Conservation (phyloP, 257 asterid genomes). For the Catharanthus roseus region DNA sequence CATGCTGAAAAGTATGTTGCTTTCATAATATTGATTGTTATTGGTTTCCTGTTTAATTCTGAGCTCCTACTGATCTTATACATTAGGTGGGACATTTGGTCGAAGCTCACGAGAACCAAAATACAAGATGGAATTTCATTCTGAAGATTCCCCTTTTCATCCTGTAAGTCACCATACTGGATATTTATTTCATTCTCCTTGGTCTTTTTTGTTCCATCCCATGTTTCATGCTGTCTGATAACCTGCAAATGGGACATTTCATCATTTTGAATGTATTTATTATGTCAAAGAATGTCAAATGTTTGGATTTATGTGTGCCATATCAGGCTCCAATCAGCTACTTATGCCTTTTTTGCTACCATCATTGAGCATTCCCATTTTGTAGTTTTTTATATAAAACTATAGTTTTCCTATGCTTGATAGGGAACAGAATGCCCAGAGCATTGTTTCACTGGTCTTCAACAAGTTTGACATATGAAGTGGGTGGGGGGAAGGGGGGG, state of each 20-base stretch:
- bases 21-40: neutral
- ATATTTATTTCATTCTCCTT: neutral
- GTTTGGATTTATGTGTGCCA: neutral
- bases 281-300: neutral
- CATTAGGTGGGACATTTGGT: slow-evolving; percentile 62
- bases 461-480: neutral
- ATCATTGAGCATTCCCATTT: neutral
- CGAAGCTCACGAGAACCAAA: slow-evolving; percentile 89
- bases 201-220: neutral
- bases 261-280: neutral
- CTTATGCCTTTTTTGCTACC: neutral
- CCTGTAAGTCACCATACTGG: slow-evolving; percentile 48
- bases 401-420: neutral
- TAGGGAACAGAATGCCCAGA: neutral
- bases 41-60: neutral
- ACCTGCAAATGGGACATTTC: slow-evolving; percentile 1
- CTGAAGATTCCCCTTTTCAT: slow-evolving; percentile 67
- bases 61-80: slow-evolving; percentile 7
- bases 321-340: neutral
- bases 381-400: neutral
- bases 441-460: neutral
- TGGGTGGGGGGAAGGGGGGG: neutral
- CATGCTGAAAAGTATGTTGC: too few relatives aligned
- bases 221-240: neutral
- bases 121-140: slow-evolving; percentile 75